phyloP scores from a whole-genome alignment of 2,329 filamentous ascomycete genomes.

The Claviceps sp. region DNA sequence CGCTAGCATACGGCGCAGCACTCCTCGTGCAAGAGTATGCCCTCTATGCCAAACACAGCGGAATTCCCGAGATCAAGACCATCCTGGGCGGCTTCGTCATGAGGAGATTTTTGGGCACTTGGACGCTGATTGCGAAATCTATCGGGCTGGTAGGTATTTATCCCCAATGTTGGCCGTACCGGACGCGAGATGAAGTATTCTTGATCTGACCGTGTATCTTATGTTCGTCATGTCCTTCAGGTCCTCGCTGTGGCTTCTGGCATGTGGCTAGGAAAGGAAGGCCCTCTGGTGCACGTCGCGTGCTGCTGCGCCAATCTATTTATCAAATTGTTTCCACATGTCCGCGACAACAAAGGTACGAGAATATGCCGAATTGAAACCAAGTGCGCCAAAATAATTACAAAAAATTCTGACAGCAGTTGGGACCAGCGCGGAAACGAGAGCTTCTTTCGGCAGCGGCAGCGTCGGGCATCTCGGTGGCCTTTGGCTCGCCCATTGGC shows the following conservation, averaged over 20 bases:
- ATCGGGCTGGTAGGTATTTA: constrained; percentile 56
- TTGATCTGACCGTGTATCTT: background rate
- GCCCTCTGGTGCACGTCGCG: constrained; percentile 86
- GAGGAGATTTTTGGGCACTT: constrained; percentile 67
- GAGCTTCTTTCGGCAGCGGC: constrained; percentile 88
- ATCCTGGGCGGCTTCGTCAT: constrained; percentile 91
- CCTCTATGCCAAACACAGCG: constrained; percentile 81
- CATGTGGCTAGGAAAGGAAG: constrained; percentile 95
- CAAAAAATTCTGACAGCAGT: background rate
- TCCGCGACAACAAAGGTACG: constrained; percentile 76
- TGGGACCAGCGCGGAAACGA: constrained; percentile 61
- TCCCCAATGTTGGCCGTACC: background rate
- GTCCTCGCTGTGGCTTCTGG: constrained; percentile 86
- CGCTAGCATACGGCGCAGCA: constrained; percentile 67
- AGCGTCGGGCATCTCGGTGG: constrained; percentile 83
- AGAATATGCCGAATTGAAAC: no score
- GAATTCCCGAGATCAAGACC: constrained; percentile 96
- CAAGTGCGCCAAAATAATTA: background rate
- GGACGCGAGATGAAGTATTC: background rate
- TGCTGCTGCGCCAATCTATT: constrained; percentile 93
- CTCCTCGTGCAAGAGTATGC: constrained; percentile 74
- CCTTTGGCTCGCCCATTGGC: constrained; percentile 86
- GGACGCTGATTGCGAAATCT: constrained; percentile 84
- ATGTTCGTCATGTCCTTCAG: constrained; percentile 24
- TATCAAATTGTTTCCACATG: constrained; percentile 70